Evolutionary conservation across 1,139 yeast genomes (phyloP).

Genomic region (Pichia cactophila): DNA sequence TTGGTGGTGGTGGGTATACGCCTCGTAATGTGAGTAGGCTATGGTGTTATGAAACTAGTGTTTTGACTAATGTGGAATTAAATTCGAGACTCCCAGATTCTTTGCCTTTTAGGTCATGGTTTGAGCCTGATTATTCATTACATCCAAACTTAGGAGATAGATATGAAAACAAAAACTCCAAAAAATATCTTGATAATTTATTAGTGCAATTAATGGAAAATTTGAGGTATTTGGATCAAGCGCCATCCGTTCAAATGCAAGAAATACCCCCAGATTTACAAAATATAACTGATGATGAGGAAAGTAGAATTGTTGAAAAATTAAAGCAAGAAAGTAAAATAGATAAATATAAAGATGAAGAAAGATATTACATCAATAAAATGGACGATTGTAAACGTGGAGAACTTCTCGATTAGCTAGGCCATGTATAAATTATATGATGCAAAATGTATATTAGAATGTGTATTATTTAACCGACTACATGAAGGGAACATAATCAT

Average conservation of each 20-base stretch:
- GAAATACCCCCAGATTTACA: slow-evolving; percentile 81
- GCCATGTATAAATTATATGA: not conserved
- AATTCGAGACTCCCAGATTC: slow-evolving; percentile 70
- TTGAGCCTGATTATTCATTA: slow-evolving; percentile 85
- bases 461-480: slow-evolving; percentile 9
- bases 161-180: slow-evolving; percentile 80
- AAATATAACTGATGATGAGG: slow-evolving; percentile 59
- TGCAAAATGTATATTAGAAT: not conserved
- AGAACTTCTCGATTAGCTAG: slow-evolving; percentile 26
- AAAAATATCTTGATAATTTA: slow-evolving; percentile 76
- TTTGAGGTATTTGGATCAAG: slow-evolving; percentile 73
- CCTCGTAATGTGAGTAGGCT: slow-evolving; percentile 95
- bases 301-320: slow-evolving; percentile 37
- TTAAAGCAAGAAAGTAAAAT: slow-evolving; percentile 40
- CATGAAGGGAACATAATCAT: slow-evolving; percentile 29
- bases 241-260: slow-evolving; percentile 92
- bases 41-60: slow-evolving; percentile 93
- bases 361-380: slow-evolving; percentile 32
- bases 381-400: slow-evolving; percentile 33
- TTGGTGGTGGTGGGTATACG: slow-evolving; percentile 98
- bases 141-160: slow-evolving; percentile 89
- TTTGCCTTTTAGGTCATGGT: slow-evolving; percentile 79
- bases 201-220: slow-evolving; percentile 74
- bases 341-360: slow-evolving; percentile 33
- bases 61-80: slow-evolving; percentile 70